Evolutionary conservation across 495 filamentous ascomycete species (phyloP), one percentile per base, ranked within the genome.

Genomic region (Lepraria neglecta): DNA sequence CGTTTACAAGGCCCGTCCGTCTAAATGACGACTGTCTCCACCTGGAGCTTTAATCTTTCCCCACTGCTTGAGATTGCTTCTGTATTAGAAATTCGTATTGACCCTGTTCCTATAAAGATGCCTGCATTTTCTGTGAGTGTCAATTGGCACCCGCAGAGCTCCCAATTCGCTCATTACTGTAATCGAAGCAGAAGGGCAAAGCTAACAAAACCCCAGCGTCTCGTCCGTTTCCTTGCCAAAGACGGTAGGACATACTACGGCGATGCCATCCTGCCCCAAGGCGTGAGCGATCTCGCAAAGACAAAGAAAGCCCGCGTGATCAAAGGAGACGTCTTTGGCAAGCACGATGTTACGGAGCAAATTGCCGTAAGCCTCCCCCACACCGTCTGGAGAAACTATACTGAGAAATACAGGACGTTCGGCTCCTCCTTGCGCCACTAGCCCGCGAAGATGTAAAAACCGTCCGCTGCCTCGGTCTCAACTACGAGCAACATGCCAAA

Each of bases 231-330:
- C 75, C 77, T 91, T 14, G 84, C 87, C 65, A 83, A 81, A 65
- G 85, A 92, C 68, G 89, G 88, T 69, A 77, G 79, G 48, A 81
- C 81, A 43, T 91, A 94, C 75, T 91, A 91, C 67, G 90, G 90
- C 60, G 88, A 95, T 73, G 88, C 90, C 60, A 82, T 91, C 50
- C 82, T 94, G 35, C 86, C 90, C 14, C 35, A 74, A 0, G 87
- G 87, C 9, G 75, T 82, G 33, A 84, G 69, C 56, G 87, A 94
- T 66, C 81, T 92, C 62, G 74, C 80, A 62, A 81, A 85, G 70
- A 80, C 81, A 3, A 85, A 78, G 54, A 79, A 83, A 66, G 90
- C 89, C 38, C 79, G 72, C 40, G 76, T 92, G 44, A 87, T 92
- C 63, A 73, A 77, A 46, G 89, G 89, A 12, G 81, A 89, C 64